phyloP scores from a whole-genome alignment of 148 eudicot genomes.

The Rhododendron williamsianum region DNA sequence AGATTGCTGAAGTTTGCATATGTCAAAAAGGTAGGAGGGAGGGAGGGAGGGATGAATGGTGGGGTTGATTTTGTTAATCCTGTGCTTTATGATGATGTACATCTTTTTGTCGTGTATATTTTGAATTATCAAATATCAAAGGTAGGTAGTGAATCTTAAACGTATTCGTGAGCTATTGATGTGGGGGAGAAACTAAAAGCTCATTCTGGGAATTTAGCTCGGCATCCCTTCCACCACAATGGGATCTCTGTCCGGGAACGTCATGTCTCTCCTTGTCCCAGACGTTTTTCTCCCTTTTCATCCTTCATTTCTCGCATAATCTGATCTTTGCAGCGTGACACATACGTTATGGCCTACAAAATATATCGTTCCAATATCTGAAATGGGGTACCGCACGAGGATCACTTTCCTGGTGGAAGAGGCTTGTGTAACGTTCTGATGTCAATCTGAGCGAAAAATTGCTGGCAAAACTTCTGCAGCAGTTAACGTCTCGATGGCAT shows the following conservation, averaged over 20 bases:
- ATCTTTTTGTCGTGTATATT: not conserved
- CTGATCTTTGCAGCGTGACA: not conserved
- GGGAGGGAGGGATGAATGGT: not conserved
- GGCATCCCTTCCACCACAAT: not conserved
- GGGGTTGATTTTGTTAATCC: not conserved
- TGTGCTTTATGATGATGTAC: not conserved
- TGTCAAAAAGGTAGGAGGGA: not conserved
- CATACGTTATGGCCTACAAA: not conserved
- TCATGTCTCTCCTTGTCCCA: not conserved
- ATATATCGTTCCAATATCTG: too few species aligned
- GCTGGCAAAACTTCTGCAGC: too few species aligned
- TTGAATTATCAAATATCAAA: not conserved
- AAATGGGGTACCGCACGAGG: not conserved
- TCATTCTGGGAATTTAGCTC: not conserved
- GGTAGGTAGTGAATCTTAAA: not conserved
- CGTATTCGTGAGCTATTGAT: not conserved
- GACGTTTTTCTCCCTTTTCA: not conserved
- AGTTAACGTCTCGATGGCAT: too few species aligned
- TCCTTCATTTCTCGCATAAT: not conserved
- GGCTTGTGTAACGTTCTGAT: not conserved
- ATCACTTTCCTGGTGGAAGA: too few species aligned
- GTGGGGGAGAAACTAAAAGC: not conserved
- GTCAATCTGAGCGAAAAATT: not conserved
- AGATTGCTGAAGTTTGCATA: not conserved
- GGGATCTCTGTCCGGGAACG: not conserved